These are phyloP conservation scores for Trichothecium sympodiale DNA, from an alignment of 2,329 filamentous ascomycete species.

Conservation along the genomic window DNA sequence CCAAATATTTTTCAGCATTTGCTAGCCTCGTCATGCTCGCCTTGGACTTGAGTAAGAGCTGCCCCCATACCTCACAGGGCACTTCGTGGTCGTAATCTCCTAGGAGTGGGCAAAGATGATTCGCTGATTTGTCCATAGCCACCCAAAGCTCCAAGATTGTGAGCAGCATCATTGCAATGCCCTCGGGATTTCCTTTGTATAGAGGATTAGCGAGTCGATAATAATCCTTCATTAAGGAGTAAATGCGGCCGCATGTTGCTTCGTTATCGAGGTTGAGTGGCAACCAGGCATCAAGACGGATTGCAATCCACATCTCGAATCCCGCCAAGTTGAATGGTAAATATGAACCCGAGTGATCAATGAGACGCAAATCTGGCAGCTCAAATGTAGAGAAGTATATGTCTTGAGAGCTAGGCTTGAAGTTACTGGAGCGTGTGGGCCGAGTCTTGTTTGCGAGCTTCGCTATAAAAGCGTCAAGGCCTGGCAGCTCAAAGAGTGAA, in stretches of 20 bases:
- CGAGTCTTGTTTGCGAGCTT: too few species aligned
- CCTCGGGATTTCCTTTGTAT: slow-evolving; percentile 31
- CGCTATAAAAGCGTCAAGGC: too few species aligned
- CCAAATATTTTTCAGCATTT: slow-evolving; percentile 34
- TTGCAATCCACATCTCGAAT: slow-evolving; percentile 38
- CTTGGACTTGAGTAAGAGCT: slow-evolving; percentile 30
- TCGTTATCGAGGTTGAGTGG: slow-evolving; percentile 7
- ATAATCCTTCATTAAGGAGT: slow-evolving; percentile 23
- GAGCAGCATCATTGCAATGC: slow-evolving; percentile 40
- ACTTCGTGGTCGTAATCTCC: slow-evolving; percentile 35
- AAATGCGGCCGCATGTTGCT: slow-evolving; percentile 17
- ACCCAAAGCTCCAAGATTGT: slow-evolving; percentile 47
- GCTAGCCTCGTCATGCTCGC: slow-evolving; percentile 31
- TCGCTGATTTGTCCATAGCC: slow-evolving; percentile 37
- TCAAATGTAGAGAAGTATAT: too few species aligned
- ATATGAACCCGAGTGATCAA: too few species aligned
- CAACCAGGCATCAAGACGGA: slow-evolving; percentile 26
- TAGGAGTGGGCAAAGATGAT: slow-evolving; percentile 25
- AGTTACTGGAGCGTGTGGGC: too few species aligned
- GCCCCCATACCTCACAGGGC: slow-evolving; percentile 21
- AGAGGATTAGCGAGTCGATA: slow-evolving; percentile 5
- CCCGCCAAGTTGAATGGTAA: slow-evolving; percentile 18
- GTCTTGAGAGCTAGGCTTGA: too few species aligned
- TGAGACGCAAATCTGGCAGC: too few species aligned
- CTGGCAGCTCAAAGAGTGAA: too few species aligned